These are phyloP conservation scores for Chionographis japonica DNA, from an alignment of 106 monocot genomes.

Conservation along the genomic window DNA sequence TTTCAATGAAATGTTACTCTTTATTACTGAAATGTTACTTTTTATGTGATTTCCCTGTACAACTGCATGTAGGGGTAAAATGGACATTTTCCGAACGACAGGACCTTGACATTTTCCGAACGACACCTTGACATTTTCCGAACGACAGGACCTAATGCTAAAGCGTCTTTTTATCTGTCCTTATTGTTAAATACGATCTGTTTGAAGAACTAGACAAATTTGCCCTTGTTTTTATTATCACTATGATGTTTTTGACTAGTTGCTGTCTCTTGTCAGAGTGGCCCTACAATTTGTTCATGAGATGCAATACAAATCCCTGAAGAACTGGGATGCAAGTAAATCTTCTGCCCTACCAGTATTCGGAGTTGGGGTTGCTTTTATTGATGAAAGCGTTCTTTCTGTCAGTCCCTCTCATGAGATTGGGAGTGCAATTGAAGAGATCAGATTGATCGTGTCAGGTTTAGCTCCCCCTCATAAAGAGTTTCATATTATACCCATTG, in stretches of 20 bases:
- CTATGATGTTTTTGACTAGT: not conserved
- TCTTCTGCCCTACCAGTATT: conserved; percentile 83
- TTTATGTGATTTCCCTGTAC: too few relatives aligned
- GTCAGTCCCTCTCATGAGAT: conserved; percentile 12
- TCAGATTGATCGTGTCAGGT: conserved; percentile 45
- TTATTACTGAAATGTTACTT: too few relatives aligned
- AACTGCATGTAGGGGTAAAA: too few relatives aligned
- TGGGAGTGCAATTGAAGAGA: conserved; percentile 45
- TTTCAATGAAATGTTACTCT: too few relatives aligned
- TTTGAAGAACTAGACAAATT: too few relatives aligned
- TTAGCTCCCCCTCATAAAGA: conserved; percentile 53
- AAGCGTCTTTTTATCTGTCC: too few relatives aligned
- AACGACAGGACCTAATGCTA: too few relatives aligned
- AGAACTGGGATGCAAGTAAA: conserved; percentile 91
- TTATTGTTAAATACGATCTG: too few relatives aligned
- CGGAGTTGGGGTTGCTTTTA: conserved; percentile 79
- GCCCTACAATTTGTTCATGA: conserved; percentile 91
- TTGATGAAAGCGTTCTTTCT: conserved; percentile 59
- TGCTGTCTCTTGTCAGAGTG: conserved; percentile 35
- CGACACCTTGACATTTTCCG: too few relatives aligned
- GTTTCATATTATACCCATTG: conserved; percentile 61
- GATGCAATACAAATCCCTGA: conserved; percentile 75
- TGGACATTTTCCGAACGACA: too few relatives aligned
- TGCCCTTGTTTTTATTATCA: not conserved
- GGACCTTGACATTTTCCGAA: too few relatives aligned